Evolutionary conservation across 164 flowering plant species (phyloP).

Genomic region (Umbellularia californica): DNA sequence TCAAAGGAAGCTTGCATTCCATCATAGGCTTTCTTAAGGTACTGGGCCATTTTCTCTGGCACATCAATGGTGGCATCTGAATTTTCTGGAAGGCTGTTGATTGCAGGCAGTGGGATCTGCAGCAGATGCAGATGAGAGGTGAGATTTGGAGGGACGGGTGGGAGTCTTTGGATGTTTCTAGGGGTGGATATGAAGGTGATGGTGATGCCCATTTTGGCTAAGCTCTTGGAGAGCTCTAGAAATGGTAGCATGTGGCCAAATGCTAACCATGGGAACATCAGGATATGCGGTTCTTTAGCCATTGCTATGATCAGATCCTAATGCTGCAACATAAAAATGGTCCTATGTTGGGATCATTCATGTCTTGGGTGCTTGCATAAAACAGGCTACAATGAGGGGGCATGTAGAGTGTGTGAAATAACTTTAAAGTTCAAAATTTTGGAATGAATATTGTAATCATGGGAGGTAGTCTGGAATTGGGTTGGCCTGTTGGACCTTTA

Average conservation of each 20-base stretch:
- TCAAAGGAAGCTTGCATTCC: background rate
- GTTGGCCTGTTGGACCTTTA: no score
- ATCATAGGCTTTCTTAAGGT: constrained; percentile 31
- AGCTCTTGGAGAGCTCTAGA: constrained; percentile 10
- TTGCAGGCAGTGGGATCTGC: background rate
- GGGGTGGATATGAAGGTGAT: constrained; percentile 16
- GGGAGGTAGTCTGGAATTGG: no score
- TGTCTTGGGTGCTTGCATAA: background rate
- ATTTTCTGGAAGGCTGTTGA: constrained; percentile 13
- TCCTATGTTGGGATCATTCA: background rate
- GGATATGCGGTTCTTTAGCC: background rate
- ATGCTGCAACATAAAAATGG: background rate
- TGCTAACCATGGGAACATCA: constrained; percentile 17
- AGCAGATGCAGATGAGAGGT: background rate
- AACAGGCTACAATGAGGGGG: background rate
- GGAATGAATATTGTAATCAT: no score
- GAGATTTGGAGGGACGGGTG: constrained; percentile 10
- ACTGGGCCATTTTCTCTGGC: constrained; percentile 8
- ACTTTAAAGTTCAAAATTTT: no score
- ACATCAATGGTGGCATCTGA: constrained; percentile 30
- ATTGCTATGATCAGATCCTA: background rate
- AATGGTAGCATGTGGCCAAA: constrained; percentile 20
- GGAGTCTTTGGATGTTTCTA: constrained; percentile 12
- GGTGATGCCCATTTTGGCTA: constrained; percentile 9
- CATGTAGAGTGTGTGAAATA: background rate